phyloP scores from a whole-genome alignment of 2,329 filamentous ascomycete species.

The Verticillium alfalfae region DNA sequence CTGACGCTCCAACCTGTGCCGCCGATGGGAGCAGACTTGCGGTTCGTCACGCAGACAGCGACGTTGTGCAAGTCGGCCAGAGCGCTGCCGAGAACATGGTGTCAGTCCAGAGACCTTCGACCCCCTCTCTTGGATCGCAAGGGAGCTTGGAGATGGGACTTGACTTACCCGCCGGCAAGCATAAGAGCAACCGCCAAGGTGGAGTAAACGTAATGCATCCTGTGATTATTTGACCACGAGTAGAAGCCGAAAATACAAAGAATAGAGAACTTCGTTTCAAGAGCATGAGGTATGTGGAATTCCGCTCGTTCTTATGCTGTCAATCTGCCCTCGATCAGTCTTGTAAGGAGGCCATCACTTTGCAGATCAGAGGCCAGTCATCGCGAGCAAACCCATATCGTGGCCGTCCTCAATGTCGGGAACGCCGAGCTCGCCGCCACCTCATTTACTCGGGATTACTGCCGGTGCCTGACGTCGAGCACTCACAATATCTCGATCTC shows the following conservation, averaged over 20 bases:
- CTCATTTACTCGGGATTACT: too few relatives aligned
- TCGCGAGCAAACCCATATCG: too few relatives aligned
- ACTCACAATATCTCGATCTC: too few relatives aligned
- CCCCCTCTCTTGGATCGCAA: neutral
- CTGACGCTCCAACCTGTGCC: conserved; percentile 4
- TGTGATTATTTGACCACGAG: neutral
- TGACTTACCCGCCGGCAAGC: conserved; percentile 1
- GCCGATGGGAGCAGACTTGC: neutral
- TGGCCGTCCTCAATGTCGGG: too few relatives aligned
- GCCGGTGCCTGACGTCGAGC: too few relatives aligned
- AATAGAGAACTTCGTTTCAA: neutral
- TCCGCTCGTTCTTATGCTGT: too few relatives aligned
- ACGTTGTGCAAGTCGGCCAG: conserved; percentile 1
- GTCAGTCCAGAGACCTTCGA: neutral
- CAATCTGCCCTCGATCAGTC: too few relatives aligned
- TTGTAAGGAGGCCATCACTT: too few relatives aligned
- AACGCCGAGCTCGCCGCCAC: too few relatives aligned
- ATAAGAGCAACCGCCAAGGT: neutral
- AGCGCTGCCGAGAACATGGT: neutral
- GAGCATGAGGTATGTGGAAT: too few relatives aligned
- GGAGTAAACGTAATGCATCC: conserved; percentile 1
- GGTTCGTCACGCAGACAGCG: neutral
- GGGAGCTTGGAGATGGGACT: neutral
- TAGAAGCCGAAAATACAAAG: neutral
- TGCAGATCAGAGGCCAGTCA: too few relatives aligned